phyloP scores from a whole-genome alignment of 495 filamentous ascomycete species.

The Lentithecium fluviatile region DNA sequence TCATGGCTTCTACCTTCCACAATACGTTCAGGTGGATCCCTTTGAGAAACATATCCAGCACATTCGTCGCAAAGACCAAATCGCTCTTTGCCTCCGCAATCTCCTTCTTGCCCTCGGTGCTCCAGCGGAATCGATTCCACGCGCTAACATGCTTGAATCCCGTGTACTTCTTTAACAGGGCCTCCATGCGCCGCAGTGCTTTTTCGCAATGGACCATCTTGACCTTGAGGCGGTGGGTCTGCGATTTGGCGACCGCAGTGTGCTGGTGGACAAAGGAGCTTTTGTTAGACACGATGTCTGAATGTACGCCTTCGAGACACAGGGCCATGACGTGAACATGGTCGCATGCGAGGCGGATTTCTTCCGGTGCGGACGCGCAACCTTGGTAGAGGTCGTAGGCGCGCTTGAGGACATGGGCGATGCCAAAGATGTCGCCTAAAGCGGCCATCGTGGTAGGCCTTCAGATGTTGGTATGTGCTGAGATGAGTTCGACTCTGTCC shows the following conservation, averaged over 20 bases:
- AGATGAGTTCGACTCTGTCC: background rate
- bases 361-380: constrained; percentile 10
- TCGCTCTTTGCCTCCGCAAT: constrained; percentile 19
- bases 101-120: constrained; percentile 21
- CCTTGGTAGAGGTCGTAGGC: constrained; percentile 23
- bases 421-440: constrained; percentile 5
- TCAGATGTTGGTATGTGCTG: background rate
- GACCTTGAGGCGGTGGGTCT: background rate
- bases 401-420: constrained; percentile 11
- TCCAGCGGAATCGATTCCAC: constrained; percentile 25
- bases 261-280: constrained; percentile 12
- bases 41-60: constrained; percentile 23
- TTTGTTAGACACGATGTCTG: constrained; percentile 14
- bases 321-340: constrained; percentile 24
- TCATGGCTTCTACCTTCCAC: constrained; percentile 16
- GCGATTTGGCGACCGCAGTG: constrained; percentile 4
- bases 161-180: constrained; percentile 16
- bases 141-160: background rate
- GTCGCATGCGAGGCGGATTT: constrained; percentile 11
- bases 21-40: constrained; percentile 14
- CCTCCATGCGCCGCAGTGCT: constrained; percentile 1
- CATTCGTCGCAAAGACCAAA: constrained; percentile 9
- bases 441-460: background rate
- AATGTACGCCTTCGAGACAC: constrained; percentile 21
- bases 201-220: constrained; percentile 10